Percentiles rank a stretch among this genome's conserved stretches.
Conservation (phyloP, 2,329 filamentous ascomycete genomes). For the Chaetoscypha palmicola region DNA sequence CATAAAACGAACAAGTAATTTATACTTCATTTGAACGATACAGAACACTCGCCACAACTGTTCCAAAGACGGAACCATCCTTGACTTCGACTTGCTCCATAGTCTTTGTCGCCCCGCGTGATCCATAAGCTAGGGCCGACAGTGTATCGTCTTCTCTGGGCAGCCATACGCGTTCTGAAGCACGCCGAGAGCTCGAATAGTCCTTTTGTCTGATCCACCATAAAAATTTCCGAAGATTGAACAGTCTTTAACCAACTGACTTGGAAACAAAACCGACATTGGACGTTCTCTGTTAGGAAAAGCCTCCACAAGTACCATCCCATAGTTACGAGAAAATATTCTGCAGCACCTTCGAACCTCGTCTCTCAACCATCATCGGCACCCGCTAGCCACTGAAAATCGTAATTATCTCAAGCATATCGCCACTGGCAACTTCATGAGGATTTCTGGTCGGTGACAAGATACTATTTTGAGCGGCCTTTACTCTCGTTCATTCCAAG, state of each 20-base stretch:
- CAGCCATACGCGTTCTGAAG: conserved; percentile 27
- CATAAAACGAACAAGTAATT: conserved; percentile 27
- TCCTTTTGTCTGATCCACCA: conserved; percentile 20
- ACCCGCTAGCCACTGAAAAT: no score
- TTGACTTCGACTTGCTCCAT: conserved; percentile 21
- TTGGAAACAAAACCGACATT: conserved; percentile 15
- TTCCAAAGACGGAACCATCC: conserved; percentile 21
- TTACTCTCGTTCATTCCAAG: conserved; percentile 29
- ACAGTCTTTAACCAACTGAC: conserved; percentile 25
- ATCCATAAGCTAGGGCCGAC: conserved; percentile 18
- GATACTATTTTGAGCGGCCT: conserved; percentile 20
- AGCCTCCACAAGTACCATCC: conserved; percentile 17
- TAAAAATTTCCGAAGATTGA: conserved; percentile 20
- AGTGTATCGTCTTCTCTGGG: conserved; percentile 21
- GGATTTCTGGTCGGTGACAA: conserved; percentile 27
- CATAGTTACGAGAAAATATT: conserved; percentile 19
- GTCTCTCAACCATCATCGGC: conserved; percentile 12
- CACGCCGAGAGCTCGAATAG: conserved; percentile 22
- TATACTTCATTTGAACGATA: conserved; percentile 29
- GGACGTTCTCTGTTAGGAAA: conserved; percentile 13
- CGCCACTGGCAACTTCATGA: conserved; percentile 25
- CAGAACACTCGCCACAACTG: conserved; percentile 25
- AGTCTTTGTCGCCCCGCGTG: conserved; percentile 20
- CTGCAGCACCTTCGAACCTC: conserved; percentile 12
- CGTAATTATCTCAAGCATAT: conserved; percentile 14